Percentiles rank a stretch among this genome's conserved stretches.
Evolutionary conservation across 306 rosid species (phyloP).

Genomic region (Geum urbanum): DNA sequence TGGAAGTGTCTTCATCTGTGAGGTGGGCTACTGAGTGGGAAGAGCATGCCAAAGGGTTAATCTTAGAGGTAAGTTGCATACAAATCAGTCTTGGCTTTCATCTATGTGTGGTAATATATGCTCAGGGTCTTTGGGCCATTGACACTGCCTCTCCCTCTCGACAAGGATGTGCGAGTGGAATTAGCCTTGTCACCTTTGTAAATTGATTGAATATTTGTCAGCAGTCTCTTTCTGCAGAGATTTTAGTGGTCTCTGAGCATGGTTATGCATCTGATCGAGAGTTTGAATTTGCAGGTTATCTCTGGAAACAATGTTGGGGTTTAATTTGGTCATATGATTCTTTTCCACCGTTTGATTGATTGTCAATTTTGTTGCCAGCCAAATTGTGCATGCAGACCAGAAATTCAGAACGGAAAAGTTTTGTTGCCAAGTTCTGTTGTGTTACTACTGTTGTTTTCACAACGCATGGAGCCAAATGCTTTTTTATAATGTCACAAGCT

Average conservation of each 20-base stretch:
- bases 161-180: background rate
- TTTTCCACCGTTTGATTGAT: no score
- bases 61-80: constrained; percentile 61
- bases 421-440: no score
- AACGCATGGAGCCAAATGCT: no score
- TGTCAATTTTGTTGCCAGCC: no score
- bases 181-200: background rate
- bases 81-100: background rate
- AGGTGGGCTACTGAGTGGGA: constrained; percentile 92
- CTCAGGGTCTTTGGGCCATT: background rate
- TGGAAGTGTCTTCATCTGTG: constrained; percentile 62
- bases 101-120: background rate
- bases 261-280: background rate
- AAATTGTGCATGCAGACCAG: no score
- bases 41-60: constrained; percentile 74
- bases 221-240: background rate
- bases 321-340: no score
- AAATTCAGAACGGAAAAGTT: no score
- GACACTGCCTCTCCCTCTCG: background rate
- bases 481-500: no score
- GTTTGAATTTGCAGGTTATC: constrained; percentile 11
- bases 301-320: background rate
- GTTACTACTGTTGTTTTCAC: no score
- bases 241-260: background rate
- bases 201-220: background rate